Conservation (phyloP, 176 grass and related monocot genomes). For the Musa schizocarpa region DNA sequence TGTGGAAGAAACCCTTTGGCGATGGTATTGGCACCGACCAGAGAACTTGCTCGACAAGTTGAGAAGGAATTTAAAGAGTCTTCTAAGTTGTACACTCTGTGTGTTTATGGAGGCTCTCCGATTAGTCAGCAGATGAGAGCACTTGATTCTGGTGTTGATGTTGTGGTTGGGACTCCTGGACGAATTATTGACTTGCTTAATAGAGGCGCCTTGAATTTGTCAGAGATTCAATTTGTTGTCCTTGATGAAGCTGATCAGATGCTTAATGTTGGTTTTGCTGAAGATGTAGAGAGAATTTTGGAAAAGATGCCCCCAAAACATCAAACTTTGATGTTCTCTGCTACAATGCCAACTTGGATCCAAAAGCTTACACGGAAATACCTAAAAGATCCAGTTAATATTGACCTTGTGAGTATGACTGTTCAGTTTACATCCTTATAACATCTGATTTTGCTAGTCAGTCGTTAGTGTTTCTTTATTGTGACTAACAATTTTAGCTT, state of each 20-base stretch:
- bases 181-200: constrained; percentile 82
- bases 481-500: background rate
- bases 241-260: constrained; percentile 99
- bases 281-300: constrained; percentile 84
- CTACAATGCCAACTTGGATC: constrained; percentile 96
- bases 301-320: constrained; percentile 46
- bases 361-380: constrained; percentile 62
- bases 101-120: constrained; percentile 86
- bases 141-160: constrained; percentile 80
- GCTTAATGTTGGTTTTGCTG: constrained; percentile 88
- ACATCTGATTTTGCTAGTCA: background rate
- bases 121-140: constrained; percentile 81
- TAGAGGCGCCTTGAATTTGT: constrained; percentile 57
- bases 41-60: constrained; percentile 91
- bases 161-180: constrained; percentile 88
- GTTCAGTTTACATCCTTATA: background rate
- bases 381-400: constrained; percentile 51
- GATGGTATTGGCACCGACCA: constrained; percentile 81
- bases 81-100: constrained; percentile 61
- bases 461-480: background rate
- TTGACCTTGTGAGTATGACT: constrained; percentile 74
- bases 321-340: constrained; percentile 95
- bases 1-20: constrained; percentile 71
- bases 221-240: constrained; percentile 76
- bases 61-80: constrained; percentile 97